Conservation (phyloP, 2,329 filamentous ascomycete species). For the Penicillium sp. region DNA sequence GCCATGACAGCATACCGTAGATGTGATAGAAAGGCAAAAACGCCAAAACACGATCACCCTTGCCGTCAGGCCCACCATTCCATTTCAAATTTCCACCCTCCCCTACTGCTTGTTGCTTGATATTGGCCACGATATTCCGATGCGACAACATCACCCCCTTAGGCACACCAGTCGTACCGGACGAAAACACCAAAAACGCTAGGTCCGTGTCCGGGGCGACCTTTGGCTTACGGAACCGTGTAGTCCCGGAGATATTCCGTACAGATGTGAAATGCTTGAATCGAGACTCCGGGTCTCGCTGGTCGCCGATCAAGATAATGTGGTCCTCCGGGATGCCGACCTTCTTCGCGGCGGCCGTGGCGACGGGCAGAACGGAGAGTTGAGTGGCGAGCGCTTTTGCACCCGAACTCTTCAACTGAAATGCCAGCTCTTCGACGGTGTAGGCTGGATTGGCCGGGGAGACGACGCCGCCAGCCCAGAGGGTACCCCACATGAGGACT, state of each 20-base stretch:
- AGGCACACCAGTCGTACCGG: slow-evolving; percentile 81
- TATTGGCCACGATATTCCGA: slow-evolving; percentile 72
- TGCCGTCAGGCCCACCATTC: slow-evolving; percentile 54
- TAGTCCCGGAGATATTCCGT: slow-evolving; percentile 56
- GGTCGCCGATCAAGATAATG: slow-evolving; percentile 67
- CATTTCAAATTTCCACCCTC: slow-evolving; percentile 55
- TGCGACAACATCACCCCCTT: slow-evolving; percentile 90
- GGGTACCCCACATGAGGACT: slow-evolving; percentile 66
- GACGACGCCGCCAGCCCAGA: slow-evolving; percentile 75
- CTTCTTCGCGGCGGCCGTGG: slow-evolving; percentile 60
- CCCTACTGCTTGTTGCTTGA: slow-evolving; percentile 50
- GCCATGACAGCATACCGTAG: slow-evolving; percentile 55
- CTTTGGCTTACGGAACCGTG: slow-evolving; percentile 55
- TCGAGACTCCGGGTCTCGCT: slow-evolving; percentile 50
- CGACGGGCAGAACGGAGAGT: slow-evolving; percentile 57
- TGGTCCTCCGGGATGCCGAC: slow-evolving; percentile 65
- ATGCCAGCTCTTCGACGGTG: slow-evolving; percentile 73
- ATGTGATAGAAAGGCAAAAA: slow-evolving; percentile 89
- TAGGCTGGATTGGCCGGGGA: slow-evolving; percentile 88
- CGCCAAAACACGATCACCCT: slow-evolving; percentile 67
- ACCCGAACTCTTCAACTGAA: slow-evolving; percentile 72
- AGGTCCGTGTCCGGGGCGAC: slow-evolving; percentile 65
- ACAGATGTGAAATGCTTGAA: slow-evolving; percentile 69
- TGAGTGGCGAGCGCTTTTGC: slow-evolving; percentile 74
- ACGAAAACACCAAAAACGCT: slow-evolving; percentile 81